Evolutionary conservation across 257 asterid genomes (phyloP).

Genomic region (Fraxinus quadrangulata): DNA sequence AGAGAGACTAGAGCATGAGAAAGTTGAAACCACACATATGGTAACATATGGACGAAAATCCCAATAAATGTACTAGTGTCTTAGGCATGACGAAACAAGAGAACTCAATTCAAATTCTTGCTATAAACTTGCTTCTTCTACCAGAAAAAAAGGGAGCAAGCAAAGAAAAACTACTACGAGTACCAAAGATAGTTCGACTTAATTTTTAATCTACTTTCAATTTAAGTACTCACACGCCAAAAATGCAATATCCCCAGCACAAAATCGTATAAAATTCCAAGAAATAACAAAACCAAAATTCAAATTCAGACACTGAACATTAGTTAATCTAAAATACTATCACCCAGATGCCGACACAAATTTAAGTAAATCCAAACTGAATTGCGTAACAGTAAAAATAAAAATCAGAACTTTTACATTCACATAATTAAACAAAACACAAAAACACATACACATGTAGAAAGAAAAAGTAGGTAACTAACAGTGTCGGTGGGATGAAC

Average conservation of each 20-base stretch:
- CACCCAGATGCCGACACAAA: neutral
- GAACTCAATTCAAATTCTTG: neutral
- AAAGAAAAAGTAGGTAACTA: slow-evolving; percentile 27
- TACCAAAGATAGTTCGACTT: neutral
- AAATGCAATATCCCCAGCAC: neutral
- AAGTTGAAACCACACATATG: neutral
- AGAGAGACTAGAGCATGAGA: neutral
- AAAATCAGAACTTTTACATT: neutral
- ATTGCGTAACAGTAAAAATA: neutral
- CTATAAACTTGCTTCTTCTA: neutral
- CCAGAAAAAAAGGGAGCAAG: neutral
- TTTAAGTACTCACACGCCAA: neutral
- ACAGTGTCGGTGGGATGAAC: slow-evolving; percentile 82
- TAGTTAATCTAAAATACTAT: neutral
- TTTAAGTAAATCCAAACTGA: neutral
- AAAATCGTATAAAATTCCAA: neutral
- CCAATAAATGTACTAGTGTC: neutral
- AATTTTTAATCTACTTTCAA: neutral
- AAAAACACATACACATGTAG: neutral
- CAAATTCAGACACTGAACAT: neutral
- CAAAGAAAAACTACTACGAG: neutral
- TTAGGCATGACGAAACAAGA: neutral
- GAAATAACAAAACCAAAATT: neutral
- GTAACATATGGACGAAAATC: neutral
- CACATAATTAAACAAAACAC: neutral